Evolutionary conservation across 371 early-diverging fungal species (phyloP), one percentile per base, ranked within the genome.

Genomic region (Rhizopus delemar): DNA sequence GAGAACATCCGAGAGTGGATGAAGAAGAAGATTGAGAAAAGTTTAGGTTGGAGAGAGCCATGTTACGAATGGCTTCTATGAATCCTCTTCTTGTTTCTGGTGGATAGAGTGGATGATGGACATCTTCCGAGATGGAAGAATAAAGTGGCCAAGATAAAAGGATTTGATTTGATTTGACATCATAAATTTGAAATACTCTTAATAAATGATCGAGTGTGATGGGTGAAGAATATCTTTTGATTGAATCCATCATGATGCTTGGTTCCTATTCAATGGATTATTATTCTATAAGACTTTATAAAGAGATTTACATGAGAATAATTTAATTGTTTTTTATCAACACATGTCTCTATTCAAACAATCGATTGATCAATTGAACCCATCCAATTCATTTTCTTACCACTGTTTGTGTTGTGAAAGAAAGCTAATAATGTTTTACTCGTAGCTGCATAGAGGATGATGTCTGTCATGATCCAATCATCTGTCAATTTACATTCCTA

Each of bases 371-470:
- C 12, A 4, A 11, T 41, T 8, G 6, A 11, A 4, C 15, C n/a
- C 4, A 13, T 43, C 0, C n/a, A 36, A 0, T 6, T 8, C 36
- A 36, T 41, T 5, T 43, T 43, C n/a, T 43, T 6, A 5, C 13
- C n/a, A 69, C 64, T 62, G 43, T 55, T 31, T 22, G 22, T 34
- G 32, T 70, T 68, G 62, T 86, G 84, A 58, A 84, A 86, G 55
- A 83, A 84, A 3, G 81, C 70, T 5, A 86, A 73, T 4, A 84
- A 70, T 11, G 78, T 69, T 16, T 75, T 74, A 49, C 80, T 71
- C 28, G 81, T 77, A 29, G 81, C 83, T 54, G 80, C 74, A 50
- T 84, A 81, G 81, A 84, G 80, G 31, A 83, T 81, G 1, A 84
- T 69, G 46, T 86, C 78, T 11, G 84, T 70, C 7, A 86, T 68